These are phyloP conservation scores for Russula foetens DNA, from an alignment of 768 basidiomycete genomes.

Conservation along the genomic window DNA sequence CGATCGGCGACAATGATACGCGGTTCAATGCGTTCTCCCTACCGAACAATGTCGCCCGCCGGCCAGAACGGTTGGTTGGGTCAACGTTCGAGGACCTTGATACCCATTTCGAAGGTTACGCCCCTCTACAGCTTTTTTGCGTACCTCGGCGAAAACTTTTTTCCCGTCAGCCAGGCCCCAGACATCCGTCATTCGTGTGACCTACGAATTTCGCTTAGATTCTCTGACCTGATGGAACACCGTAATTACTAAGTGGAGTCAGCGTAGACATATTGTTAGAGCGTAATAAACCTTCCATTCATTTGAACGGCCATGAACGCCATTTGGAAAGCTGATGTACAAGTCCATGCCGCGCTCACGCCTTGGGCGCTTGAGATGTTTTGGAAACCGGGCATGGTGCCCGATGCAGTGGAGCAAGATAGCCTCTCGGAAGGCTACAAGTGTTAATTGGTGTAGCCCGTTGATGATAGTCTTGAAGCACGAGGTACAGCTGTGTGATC, in stretches of 20 bases:
- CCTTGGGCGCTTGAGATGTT: too few relatives aligned
- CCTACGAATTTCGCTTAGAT: background rate
- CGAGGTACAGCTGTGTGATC: too few relatives aligned
- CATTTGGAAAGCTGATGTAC: too few relatives aligned
- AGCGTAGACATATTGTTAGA: constrained; percentile 18
- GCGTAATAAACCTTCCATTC: constrained; percentile 8
- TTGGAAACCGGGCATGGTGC: too few relatives aligned
- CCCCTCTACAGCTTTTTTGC: background rate
- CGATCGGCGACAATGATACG: constrained; percentile 7
- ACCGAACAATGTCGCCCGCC: background rate
- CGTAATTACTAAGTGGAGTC: constrained; percentile 6
- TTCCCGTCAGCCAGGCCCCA: background rate
- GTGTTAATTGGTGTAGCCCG: too few relatives aligned
- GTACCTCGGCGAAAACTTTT: constrained; percentile 6
- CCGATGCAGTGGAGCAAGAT: too few relatives aligned
- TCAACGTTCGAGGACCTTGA: constrained; percentile 1
- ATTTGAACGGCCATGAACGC: constrained; percentile 31
- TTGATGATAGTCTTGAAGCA: too few relatives aligned
- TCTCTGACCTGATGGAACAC: background rate
- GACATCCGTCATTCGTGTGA: background rate
- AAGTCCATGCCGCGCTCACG: too few relatives aligned
- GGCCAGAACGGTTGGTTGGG: background rate
- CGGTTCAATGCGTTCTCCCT: background rate
- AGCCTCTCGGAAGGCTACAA: too few relatives aligned
- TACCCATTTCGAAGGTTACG: constrained; percentile 18